A percentile compares a stretch with the other conserved stretches of the same genome.
phyloP scores from a whole-genome alignment of 768 basidiomycete genomes.

The Sarcomyxa edulis region DNA sequence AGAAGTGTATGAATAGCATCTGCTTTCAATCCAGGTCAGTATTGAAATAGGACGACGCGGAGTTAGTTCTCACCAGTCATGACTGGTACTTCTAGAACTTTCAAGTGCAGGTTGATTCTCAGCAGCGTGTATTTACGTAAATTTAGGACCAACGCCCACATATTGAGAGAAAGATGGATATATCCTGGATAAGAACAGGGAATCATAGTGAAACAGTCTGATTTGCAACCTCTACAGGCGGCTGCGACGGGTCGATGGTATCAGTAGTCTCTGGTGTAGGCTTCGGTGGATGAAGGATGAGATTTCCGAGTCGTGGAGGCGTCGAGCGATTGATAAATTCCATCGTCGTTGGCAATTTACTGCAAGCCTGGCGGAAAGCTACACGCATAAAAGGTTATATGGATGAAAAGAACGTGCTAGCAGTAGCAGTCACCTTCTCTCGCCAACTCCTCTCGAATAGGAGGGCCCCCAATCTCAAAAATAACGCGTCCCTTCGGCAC shows the following conservation, averaged over 20 bases:
- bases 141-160: no score
- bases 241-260: not conserved
- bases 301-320: conserved; percentile 68
- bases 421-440: conserved; percentile 62
- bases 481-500: conserved; percentile 87
- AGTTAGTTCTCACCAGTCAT: no score
- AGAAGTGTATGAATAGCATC: no score
- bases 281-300: conserved; percentile 25
- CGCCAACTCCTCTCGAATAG: conserved; percentile 89
- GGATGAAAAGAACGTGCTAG: conserved; percentile 1
- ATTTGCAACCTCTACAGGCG: no score
- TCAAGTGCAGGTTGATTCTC: no score
- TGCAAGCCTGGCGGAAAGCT: conserved; percentile 87
- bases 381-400: conserved; percentile 4
- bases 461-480: conserved; percentile 88
- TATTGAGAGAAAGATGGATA: no score
- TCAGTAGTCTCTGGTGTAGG: conserved; percentile 2
- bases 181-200: no score
- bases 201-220: no score
- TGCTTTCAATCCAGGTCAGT: no score
- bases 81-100: no score
- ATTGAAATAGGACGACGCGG: no score
- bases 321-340: conserved; percentile 75
- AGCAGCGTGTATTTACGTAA: no score
- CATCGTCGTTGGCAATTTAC: conserved; percentile 80